Evolutionary conservation across 345 rosid genomes (phyloP).

Genomic region (Odontarrhena argentea): DNA sequence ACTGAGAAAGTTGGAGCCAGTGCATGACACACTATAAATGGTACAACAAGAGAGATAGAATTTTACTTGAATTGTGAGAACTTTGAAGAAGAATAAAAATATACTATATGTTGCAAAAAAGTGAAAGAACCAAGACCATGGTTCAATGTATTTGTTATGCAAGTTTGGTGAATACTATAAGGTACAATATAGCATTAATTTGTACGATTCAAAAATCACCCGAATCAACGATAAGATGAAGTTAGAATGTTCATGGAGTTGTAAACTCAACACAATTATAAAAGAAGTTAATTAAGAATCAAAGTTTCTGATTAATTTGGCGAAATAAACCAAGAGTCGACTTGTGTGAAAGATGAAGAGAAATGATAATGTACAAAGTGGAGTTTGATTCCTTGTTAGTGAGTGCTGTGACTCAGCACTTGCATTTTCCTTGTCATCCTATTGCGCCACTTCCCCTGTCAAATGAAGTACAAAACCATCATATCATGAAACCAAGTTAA

Average conservation of each 20-base stretch:
- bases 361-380: slow-evolving; percentile 22
- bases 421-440: slow-evolving; percentile 36
- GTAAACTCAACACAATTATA: not conserved
- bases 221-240: not conserved
- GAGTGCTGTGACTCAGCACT: slow-evolving; percentile 40
- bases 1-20: slow-evolving; percentile 14
- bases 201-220: not conserved
- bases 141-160: not conserved
- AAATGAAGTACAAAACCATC: slow-evolving; percentile 35
- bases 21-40: not conserved
- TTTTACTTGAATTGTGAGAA: not conserved
- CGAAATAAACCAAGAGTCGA: not conserved
- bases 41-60: slow-evolving; percentile 2
- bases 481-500: slow-evolving; percentile 29
- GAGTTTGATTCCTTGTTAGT: slow-evolving; percentile 37
- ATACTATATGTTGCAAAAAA: not conserved
- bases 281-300: not conserved
- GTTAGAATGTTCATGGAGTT: not conserved
- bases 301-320: not conserved
- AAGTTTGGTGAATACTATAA: not conserved
- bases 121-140: not conserved
- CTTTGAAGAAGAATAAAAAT: not conserved
- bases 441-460: slow-evolving; percentile 32
- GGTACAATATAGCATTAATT: not conserved
- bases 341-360: slow-evolving; percentile 20